Evolutionary conservation across 2,329 filamentous ascomycete genomes (phyloP).

Genomic region (Neofusicoccum umdonicola): DNA sequence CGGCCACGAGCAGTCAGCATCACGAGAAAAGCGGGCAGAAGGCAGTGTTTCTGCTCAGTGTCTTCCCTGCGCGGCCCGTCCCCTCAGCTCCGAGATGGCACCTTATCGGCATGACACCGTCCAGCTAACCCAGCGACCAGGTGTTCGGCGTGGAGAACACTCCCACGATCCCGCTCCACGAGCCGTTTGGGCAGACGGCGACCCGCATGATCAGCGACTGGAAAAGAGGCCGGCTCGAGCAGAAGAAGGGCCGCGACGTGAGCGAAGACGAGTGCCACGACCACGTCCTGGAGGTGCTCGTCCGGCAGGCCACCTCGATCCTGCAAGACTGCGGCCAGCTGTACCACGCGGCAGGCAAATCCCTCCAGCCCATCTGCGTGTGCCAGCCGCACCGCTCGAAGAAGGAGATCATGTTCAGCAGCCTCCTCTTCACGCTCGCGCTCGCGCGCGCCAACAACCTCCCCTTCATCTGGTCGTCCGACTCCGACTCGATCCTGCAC

Average conservation of each 20-base stretch:
- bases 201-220: neutral
- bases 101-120: neutral
- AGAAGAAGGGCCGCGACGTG: neutral
- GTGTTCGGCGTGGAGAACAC: neutral
- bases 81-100: neutral
- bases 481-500: slow-evolving; percentile 36
- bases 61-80: neutral
- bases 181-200: slow-evolving; percentile 24
- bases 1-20: no score
- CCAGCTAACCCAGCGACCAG: neutral
- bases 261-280: slow-evolving; percentile 22
- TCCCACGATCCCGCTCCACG: slow-evolving; percentile 23
- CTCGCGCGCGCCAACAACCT: slow-evolving; percentile 32
- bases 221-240: neutral
- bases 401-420: slow-evolving; percentile 41
- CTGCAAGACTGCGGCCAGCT: neutral
- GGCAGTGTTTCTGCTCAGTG: no score
- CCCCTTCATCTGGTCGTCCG: slow-evolving; percentile 39
- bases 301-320: slow-evolving; percentile 15
- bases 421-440: slow-evolving; percentile 35
- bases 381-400: slow-evolving; percentile 40
- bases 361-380: slow-evolving; percentile 26
- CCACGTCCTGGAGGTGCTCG: slow-evolving; percentile 24
- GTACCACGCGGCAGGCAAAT: slow-evolving; percentile 16
- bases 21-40: no score